phyloP scores from a whole-genome alignment of 805 yeast species.

The Kuraishia hungarica region DNA sequence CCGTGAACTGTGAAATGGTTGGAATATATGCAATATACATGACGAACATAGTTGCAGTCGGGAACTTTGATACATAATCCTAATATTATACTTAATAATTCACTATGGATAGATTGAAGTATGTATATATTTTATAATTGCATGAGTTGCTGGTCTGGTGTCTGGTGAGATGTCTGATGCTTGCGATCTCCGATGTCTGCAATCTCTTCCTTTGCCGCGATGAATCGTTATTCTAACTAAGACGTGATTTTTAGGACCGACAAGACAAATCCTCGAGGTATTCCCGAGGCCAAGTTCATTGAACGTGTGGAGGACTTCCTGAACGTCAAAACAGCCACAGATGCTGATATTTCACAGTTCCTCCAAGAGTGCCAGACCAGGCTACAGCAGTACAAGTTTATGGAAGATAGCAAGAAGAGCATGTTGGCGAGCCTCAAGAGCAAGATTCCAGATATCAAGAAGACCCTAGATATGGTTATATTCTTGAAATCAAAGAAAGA shows the following conservation, averaged over 20 bases:
- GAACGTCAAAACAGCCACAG: constrained; percentile 28
- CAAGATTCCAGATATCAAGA: constrained; percentile 88
- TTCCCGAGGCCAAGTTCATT: constrained; percentile 93
- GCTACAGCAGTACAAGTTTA: constrained; percentile 81
- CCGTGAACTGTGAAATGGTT: background rate
- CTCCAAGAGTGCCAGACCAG: constrained; percentile 78
- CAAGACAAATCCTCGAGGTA: constrained; percentile 82
- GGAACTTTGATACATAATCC: background rate
- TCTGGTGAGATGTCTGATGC: too few relatives aligned
- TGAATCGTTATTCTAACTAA: background rate
- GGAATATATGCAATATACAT: background rate
- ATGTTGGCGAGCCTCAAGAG: constrained; percentile 43
- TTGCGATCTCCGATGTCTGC: too few relatives aligned
- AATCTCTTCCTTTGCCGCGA: too few relatives aligned
- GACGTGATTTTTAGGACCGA: constrained; percentile 31
- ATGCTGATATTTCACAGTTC: constrained; percentile 29
- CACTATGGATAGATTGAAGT: constrained; percentile 7
- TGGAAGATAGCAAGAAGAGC: constrained; percentile 54
- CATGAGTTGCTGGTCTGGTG: too few relatives aligned
- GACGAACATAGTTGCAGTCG: too few relatives aligned
- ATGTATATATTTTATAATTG: background rate
- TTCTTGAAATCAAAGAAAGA: constrained; percentile 43
- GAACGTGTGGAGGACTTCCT: constrained; percentile 73
- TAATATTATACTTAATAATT: background rate
- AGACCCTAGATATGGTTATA: constrained; percentile 68